A percentile compares a stretch with the other conserved stretches of the same genome.
phyloP scores from a whole-genome alignment of 805 yeast species.

The Candida mattraensis region DNA sequence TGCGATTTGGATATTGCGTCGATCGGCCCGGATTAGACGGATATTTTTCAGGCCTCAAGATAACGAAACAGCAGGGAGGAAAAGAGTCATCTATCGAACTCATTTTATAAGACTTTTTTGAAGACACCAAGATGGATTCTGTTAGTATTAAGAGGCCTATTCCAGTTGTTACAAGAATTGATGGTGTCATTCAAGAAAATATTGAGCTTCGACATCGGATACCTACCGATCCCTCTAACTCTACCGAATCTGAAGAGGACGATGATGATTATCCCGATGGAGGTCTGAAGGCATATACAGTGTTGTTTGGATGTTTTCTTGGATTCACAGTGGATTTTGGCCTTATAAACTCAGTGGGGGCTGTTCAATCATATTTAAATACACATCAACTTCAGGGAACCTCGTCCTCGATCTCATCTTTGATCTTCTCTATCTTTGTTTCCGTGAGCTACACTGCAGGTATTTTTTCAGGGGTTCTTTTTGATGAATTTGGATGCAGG shows the following conservation, averaged over 20 bases:
- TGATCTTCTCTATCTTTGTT: slow-evolving; percentile 63
- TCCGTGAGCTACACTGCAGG: slow-evolving; percentile 49
- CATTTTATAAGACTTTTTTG: too few species aligned
- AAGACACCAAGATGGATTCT: too few species aligned
- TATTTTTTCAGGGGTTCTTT: slow-evolving; percentile 55
- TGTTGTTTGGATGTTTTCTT: slow-evolving; percentile 56
- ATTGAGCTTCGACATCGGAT: slow-evolving; percentile 10
- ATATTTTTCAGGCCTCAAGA: too few species aligned
- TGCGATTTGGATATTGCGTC: too few species aligned
- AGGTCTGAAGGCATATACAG: slow-evolving; percentile 54
- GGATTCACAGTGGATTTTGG: slow-evolving; percentile 60
- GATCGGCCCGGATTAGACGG: too few species aligned
- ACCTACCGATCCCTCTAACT: slow-evolving; percentile 5
- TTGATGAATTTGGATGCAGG: slow-evolving; percentile 53
- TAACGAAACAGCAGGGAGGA: too few species aligned
- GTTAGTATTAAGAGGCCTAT: too few species aligned
- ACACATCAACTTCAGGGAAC: slow-evolving; percentile 50
- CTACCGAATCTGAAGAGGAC: slow-evolving; percentile 17
- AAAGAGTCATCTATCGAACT: too few species aligned
- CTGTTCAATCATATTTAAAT: slow-evolving; percentile 58
- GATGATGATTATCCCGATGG: slow-evolving; percentile 53
- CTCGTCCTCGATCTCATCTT: slow-evolving; percentile 50
- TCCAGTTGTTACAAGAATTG: slow-evolving; percentile 4
- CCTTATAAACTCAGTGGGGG: slow-evolving; percentile 57
- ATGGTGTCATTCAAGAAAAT: slow-evolving; percentile 2